Evolutionary conservation across 1,284 basidiomycete species (phyloP).

Genomic region (Serendipita sp.): DNA sequence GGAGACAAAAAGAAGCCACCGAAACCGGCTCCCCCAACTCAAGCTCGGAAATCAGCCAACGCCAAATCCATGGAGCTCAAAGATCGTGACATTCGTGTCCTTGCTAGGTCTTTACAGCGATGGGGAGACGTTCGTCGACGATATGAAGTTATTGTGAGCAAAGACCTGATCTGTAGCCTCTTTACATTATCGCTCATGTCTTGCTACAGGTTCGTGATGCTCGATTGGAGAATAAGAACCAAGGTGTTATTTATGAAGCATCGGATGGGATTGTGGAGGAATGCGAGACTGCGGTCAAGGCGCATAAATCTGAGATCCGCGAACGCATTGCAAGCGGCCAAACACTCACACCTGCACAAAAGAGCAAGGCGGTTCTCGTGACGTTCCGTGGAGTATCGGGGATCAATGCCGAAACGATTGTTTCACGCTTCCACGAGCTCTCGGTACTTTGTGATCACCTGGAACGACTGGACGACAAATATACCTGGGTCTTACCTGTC

Average conservation of each 20-base stretch:
- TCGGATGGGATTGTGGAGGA: slow-evolving; percentile 86
- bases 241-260: slow-evolving; percentile 79
- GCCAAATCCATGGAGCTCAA: slow-evolving; percentile 94
- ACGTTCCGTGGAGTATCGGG: slow-evolving; percentile 80
- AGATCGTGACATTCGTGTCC: slow-evolving; percentile 89
- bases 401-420: slow-evolving; percentile 95
- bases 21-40: slow-evolving; percentile 28
- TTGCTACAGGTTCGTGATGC: slow-evolving; percentile 63
- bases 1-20: slow-evolving; percentile 54
- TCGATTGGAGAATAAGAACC: slow-evolving; percentile 92
- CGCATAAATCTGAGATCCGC: slow-evolving; percentile 71
- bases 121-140: slow-evolving; percentile 96
- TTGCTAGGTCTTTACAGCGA: slow-evolving; percentile 89
- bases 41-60: slow-evolving; percentile 68
- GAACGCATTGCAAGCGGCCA: slow-evolving; percentile 69
- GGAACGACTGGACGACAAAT: slow-evolving; percentile 55
- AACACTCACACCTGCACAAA: slow-evolving; percentile 69
- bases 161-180: not conserved
- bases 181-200: slow-evolving; percentile 9
- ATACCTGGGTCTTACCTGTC: slow-evolving; percentile 76
- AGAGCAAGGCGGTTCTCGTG: slow-evolving; percentile 91
- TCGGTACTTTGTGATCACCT: slow-evolving; percentile 79
- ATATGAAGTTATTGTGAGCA: slow-evolving; percentile 81
- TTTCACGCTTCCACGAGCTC: slow-evolving; percentile 81
- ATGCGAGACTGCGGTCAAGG: slow-evolving; percentile 72